Evolutionary conservation across 2,329 filamentous ascomycete genomes (phyloP).

Genomic region (Dactylellina parvicollis): DNA sequence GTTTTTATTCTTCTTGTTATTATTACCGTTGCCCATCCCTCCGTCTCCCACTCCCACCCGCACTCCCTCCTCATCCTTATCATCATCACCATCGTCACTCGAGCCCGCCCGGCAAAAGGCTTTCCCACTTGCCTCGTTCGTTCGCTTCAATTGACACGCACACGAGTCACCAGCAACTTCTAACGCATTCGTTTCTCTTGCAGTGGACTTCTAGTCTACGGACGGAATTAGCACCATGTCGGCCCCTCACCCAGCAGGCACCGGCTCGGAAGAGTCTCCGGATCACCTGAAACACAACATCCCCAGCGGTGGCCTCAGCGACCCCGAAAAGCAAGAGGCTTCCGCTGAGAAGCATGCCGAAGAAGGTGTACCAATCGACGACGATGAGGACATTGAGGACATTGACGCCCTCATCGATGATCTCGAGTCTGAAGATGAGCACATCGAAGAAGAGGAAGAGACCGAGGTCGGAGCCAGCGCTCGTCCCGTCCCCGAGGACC

Average conservation of each 20-base stretch:
- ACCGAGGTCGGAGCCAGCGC: conserved; percentile 66
- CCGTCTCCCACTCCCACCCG: neutral
- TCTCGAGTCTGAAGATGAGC: conserved; percentile 82
- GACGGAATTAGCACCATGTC: conserved; percentile 56
- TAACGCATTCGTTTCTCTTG: conserved; percentile 22
- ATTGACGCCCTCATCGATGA: conserved; percentile 89
- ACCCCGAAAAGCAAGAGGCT: conserved; percentile 60
- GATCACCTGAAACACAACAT: conserved; percentile 70
- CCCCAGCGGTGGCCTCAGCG: conserved; percentile 72
- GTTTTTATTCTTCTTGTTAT: conserved; percentile 10
- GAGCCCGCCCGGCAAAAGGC: neutral
- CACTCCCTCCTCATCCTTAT: neutral
- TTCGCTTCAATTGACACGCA: neutral
- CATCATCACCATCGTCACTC: neutral
- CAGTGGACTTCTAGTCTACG: conserved; percentile 54
- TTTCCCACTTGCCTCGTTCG: neutral
- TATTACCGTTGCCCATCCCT: conserved; percentile 3
- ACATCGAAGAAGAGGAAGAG: conserved; percentile 70
- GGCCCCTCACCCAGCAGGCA: conserved; percentile 52
- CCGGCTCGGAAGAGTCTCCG: conserved; percentile 53
- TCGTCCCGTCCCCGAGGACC: conserved; percentile 75
- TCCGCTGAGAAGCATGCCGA: conserved; percentile 53
- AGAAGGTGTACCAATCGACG: conserved; percentile 62
- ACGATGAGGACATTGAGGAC: conserved; percentile 81
- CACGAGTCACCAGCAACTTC: conserved; percentile 2